Conservation (phyloP, 2,329 filamentous ascomycete genomes). For the Stagonosporopsis vannaccii region DNA sequence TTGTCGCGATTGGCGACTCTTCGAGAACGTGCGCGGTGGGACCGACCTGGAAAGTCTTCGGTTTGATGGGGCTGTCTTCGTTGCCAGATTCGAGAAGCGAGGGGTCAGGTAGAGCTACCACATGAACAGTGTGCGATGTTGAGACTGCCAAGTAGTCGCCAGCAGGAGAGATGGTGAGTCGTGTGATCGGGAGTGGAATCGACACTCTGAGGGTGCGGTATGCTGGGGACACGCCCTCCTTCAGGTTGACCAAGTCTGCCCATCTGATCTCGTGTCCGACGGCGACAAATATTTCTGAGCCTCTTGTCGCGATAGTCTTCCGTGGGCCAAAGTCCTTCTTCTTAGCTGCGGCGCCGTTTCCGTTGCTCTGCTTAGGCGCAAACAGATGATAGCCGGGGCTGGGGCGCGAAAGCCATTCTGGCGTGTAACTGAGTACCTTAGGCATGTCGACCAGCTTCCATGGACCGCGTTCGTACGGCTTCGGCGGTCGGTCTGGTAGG, state of each 20-base stretch:
- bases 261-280: constrained; percentile 90
- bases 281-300: constrained; percentile 87
- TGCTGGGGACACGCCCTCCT: constrained; percentile 58
- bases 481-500: neutral
- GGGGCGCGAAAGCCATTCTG: constrained; percentile 82
- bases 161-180: constrained; percentile 84
- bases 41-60: constrained; percentile 90
- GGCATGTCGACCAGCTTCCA: constrained; percentile 67
- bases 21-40: constrained; percentile 91
- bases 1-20: constrained; percentile 79
- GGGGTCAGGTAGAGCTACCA: constrained; percentile 83
- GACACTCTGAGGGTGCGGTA: constrained; percentile 71
- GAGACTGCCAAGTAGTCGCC: constrained; percentile 83
- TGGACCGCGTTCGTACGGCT: neutral
- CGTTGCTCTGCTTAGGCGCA: constrained; percentile 55
- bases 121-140: constrained; percentile 86
- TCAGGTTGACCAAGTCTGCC: constrained; percentile 82
- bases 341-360: constrained; percentile 35
- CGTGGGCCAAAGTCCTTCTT: constrained; percentile 51
- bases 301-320: constrained; percentile 77
- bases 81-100: constrained; percentile 77
- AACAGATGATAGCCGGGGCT: constrained; percentile 83
- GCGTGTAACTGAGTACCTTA: constrained; percentile 83
- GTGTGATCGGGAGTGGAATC: constrained; percentile 81
- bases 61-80: constrained; percentile 73